These are phyloP conservation scores for Trichoderma sp. DNA, from an alignment of 2,329 filamentous ascomycete species.

Conservation along the genomic window DNA sequence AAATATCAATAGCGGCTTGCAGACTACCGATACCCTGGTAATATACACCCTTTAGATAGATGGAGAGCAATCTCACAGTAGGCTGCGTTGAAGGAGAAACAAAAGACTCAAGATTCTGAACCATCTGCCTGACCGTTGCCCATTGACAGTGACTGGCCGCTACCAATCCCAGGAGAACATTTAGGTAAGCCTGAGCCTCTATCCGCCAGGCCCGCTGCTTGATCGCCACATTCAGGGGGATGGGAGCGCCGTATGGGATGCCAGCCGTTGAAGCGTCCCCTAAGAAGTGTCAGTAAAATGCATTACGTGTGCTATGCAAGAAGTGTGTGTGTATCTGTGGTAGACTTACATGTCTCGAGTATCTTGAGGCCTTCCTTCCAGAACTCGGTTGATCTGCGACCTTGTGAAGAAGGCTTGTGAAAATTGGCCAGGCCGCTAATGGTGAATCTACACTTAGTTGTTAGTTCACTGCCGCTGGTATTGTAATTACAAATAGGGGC, in stretches of 20 bases:
- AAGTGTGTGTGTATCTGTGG: background rate
- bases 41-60: conserved; percentile 73
- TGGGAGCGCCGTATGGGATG: conserved; percentile 39
- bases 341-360: conserved; percentile 46
- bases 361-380: conserved; percentile 44
- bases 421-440: conserved; percentile 51
- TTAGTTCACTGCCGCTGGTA: conserved; percentile 20
- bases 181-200: conserved; percentile 64
- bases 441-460: conserved; percentile 43
- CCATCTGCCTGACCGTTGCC: conserved; percentile 56
- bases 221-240: conserved; percentile 57
- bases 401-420: conserved; percentile 36
- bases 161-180: conserved; percentile 68
- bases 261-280: conserved; percentile 37
- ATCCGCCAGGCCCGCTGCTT: conserved; percentile 61
- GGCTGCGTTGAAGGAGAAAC: conserved; percentile 40
- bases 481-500: background rate
- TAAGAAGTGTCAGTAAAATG: conserved; percentile 26
- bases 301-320: background rate
- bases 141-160: conserved; percentile 69
- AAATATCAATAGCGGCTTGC: conserved; percentile 63
- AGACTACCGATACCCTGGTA: conserved; percentile 74
- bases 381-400: conserved; percentile 37
- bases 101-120: conserved; percentile 51
- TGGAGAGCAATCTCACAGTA: conserved; percentile 48